Evolutionary conservation across 192 early-diverging fungal genomes (phyloP).

Genomic region (Chytriomyces hyalinus): DNA sequence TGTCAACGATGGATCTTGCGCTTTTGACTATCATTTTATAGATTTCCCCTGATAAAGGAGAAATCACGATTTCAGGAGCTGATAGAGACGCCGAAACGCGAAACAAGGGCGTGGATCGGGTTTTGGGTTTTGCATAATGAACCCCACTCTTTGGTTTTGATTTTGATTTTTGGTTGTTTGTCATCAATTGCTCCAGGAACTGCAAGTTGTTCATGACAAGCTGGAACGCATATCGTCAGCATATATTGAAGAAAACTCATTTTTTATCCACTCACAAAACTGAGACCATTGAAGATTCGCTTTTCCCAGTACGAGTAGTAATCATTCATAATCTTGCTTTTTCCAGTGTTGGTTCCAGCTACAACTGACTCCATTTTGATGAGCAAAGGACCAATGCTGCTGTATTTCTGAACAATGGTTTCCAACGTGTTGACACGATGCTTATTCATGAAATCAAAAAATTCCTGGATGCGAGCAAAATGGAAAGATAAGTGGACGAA

Average conservation of each 20-base stretch:
- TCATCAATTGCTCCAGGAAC: constrained; percentile 50
- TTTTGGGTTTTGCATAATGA: constrained; percentile 34
- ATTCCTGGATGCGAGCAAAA: constrained; percentile 50
- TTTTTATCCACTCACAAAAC: constrained; percentile 46
- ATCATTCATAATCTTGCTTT: constrained; percentile 62
- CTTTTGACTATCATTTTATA: constrained; percentile 70
- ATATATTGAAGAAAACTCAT: constrained; percentile 1
- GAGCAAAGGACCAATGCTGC: constrained; percentile 63
- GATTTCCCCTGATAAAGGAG: constrained; percentile 60
- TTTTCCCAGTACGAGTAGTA: constrained; percentile 67
- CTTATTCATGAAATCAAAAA: constrained; percentile 66
- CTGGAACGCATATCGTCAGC: constrained; percentile 32
- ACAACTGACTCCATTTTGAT: constrained; percentile 71
- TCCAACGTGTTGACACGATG: constrained; percentile 53
- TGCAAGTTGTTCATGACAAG: constrained; percentile 66
- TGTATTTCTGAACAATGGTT: constrained; percentile 58
- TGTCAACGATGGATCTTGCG: constrained; percentile 61
- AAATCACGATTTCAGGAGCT: constrained; percentile 65
- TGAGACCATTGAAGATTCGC: constrained; percentile 55
- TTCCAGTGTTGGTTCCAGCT: constrained; percentile 67
- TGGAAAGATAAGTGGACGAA: not conserved
- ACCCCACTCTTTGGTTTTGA: constrained; percentile 13
- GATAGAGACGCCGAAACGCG: constrained; percentile 62
- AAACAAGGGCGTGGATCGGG: constrained; percentile 52
- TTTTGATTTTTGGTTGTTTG: constrained; percentile 37